Base-by-base conservation (phyloP, 192 early-diverging fungal species). In the Coemansia guatemalensis region DNA sequence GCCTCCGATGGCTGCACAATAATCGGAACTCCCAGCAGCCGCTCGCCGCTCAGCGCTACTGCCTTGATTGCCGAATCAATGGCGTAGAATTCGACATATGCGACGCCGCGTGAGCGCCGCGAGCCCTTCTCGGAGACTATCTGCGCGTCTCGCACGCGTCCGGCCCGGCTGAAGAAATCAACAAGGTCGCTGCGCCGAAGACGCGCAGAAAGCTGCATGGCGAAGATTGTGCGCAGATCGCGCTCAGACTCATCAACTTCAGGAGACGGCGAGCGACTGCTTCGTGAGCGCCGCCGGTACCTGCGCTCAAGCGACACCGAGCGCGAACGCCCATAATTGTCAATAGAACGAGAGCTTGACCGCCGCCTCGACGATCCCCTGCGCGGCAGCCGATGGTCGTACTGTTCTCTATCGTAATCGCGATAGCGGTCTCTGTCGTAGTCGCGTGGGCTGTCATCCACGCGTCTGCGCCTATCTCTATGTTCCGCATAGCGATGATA, bases 41-140 rank as follows among this genome's bases (percentile, higher is more conserved):
- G 89, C 74, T 91, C 75, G 20, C 92, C 93, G 33, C 90, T 85
- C 84, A 97, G 85, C 29, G 72, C 78, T n/a, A 96, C 83, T 5
- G 96, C 96, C 64, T 86, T 88, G 47, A 74, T 70, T n/a, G 95
- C 94, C 29, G 93, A 87, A 7, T 83, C 85, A 60, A 88, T 86
- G 5, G 92, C 89, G 74, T 95, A 92, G 83, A 97, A 99, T 75
- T 99, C 96, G 4, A 99, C 92, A 69, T 97, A 99, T 20, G 93
- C 96, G 33, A 97, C 92, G 27, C 95, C 96, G 64, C 94, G 92
- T 26, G 93, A 95, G 50, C 92, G 83, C 56, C 92, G 80, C 11
- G 90, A 87, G 30, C 86, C 87, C 56, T 88, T 84, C 71, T 97
- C 94, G n/a, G 89, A 82, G 35, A 97, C 92, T 50, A 94, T 88